Percentiles rank a stretch among this genome's conserved stretches.
These are phyloP conservation scores for Suhomyces atakaporum DNA, from an alignment of 1,139 yeast species.

Conservation along the genomic window DNA sequence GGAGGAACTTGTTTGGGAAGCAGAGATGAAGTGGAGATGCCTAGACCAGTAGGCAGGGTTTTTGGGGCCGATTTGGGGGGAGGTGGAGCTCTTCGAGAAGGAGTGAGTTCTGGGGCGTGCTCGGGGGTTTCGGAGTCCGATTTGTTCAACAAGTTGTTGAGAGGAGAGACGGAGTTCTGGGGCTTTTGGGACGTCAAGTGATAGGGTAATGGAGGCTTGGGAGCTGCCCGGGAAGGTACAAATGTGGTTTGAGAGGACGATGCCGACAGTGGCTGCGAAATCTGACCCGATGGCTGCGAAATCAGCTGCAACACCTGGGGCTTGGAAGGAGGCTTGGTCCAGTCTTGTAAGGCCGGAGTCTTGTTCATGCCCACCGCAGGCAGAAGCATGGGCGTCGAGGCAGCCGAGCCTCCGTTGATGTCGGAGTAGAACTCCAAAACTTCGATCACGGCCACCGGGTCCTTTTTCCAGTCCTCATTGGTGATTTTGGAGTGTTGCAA, in stretches of 20 bases:
- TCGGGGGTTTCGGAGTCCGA: slow-evolving; percentile 16
- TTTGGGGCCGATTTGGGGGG: slow-evolving; percentile 38
- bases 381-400: slow-evolving; percentile 32
- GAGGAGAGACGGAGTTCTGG: slow-evolving; percentile 33
- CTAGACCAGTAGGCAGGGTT: slow-evolving; percentile 26
- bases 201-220: slow-evolving; percentile 48
- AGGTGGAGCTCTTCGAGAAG: slow-evolving; percentile 58
- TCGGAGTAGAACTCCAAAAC: slow-evolving; percentile 83
- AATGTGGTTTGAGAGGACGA: slow-evolving; percentile 20
- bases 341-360: slow-evolving; percentile 30
- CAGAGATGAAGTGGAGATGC: slow-evolving; percentile 17
- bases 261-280: slow-evolving; percentile 12
- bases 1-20: slow-evolving; percentile 39
- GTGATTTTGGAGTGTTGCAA: slow-evolving; percentile 78
- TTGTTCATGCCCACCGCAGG: slow-evolving; percentile 21
- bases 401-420: slow-evolving; percentile 40
- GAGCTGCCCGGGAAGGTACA: slow-evolving; percentile 46
- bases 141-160: slow-evolving; percentile 35
- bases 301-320: slow-evolving; percentile 10
- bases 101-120: slow-evolving; percentile 33
- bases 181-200: slow-evolving; percentile 31
- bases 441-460: slow-evolving; percentile 85
- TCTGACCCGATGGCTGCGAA: slow-evolving; percentile 1
- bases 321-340: slow-evolving; percentile 44
- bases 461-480: slow-evolving; percentile 80